phyloP scores from a whole-genome alignment of 1,284 basidiomycete genomes.

The Tilletia horrida region DNA sequence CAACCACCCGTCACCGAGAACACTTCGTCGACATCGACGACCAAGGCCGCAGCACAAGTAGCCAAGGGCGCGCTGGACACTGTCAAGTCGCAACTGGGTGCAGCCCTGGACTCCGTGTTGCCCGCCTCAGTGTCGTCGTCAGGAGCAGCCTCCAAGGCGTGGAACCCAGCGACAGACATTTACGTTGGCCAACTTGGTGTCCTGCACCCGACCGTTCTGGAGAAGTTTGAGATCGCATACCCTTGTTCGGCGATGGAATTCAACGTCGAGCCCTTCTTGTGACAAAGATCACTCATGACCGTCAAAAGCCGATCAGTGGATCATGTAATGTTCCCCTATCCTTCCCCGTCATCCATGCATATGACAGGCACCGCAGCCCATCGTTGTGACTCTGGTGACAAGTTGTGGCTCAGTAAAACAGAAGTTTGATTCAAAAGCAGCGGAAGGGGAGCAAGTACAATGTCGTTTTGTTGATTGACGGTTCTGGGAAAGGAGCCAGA shows the following conservation, averaged over 20 bases:
- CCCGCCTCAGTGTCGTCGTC: constrained; percentile 30
- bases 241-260: constrained; percentile 97
- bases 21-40: constrained; percentile 17
- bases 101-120: constrained; percentile 56
- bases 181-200: constrained; percentile 41
- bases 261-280: constrained; percentile 85
- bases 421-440: no score
- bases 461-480: no score
- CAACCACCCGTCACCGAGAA: background rate
- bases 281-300: no score
- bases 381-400: no score
- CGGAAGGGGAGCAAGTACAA: no score
- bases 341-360: no score
- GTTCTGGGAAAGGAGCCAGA: no score
- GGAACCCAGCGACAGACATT: constrained; percentile 53
- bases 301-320: no score
- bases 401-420: no score
- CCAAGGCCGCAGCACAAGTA: constrained; percentile 24
- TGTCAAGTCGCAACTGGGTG: constrained; percentile 34
- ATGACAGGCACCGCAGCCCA: no score
- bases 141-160: constrained; percentile 31
- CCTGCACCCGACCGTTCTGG: constrained; percentile 47
- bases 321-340: no score
- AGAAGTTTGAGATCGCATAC: constrained; percentile 63
- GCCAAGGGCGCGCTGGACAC: constrained; percentile 53